Base-by-base conservation (phyloP, 306 rosid species). In the Herpetospermum pedunculosum region DNA sequence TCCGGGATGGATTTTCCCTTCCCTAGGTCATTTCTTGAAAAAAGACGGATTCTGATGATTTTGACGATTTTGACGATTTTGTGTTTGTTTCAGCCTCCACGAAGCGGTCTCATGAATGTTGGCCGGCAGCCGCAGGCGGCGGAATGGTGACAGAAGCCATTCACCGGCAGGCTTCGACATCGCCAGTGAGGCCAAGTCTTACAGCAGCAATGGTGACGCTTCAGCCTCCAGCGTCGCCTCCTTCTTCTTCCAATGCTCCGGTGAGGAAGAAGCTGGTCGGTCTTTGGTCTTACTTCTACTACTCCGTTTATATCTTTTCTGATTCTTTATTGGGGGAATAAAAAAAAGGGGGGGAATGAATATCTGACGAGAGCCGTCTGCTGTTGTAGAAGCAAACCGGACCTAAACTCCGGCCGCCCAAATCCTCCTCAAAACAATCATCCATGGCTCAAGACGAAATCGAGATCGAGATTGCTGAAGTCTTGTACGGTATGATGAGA, bases 401-500 rank as follows among this genome's bases (percentile, higher is more conserved):
- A 30, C 85, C 87, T 0, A 95, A 91, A 75, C 87, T 80, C 38
- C 76, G 90, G 58, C 97, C 89, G 16, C 92, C 90, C 3, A 91
- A 88, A 79, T 77, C 87, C 8, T 75, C 91, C 25, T 74, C 91
- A 0, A 89, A 86, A 81, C n/a, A 91, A 7, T 83, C 90, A 0
- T 79, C 89, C 21, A 69, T 83, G 5, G 85, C 82, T 18, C 99
- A 91, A 70, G 97, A 95, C 3, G 99, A 91, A 81, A 87, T 95
- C 82, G 99, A 94, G 86, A 95, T 87, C 77, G 99, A 95, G 89
- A 88, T 95, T 40, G 99, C 99, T 0, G 97, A 89, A 78, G 99
- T 95, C 47, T 76, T 95, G 84, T 95, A 84, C 80, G 96, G 92
- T 25, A 89, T 94, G 99, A 75, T 75, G 87, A 87, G 92, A 65